Evolutionary conservation across 2,329 filamentous ascomycete genomes (phyloP).

Genomic region (Diplocarpon mali): DNA sequence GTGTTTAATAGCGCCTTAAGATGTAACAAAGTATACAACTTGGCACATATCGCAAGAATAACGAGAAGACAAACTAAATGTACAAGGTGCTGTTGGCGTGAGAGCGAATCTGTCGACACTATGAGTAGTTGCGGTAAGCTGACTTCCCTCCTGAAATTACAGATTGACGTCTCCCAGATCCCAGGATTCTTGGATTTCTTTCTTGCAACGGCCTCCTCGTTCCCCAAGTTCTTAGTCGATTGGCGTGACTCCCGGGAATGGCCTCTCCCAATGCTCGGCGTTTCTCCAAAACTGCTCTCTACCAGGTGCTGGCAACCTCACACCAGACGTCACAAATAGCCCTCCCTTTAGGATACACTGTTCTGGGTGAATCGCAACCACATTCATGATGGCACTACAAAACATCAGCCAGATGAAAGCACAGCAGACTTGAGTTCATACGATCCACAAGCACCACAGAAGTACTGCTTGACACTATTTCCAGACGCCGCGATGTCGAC

Average conservation of each 20-base stretch:
- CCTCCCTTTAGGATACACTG: conserved; percentile 7
- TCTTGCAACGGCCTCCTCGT: background rate
- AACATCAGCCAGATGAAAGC: background rate
- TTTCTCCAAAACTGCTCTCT: conserved; percentile 7
- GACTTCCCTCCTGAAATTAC: too few relatives aligned
- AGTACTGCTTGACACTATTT: conserved; percentile 6
- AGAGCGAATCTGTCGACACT: too few relatives aligned
- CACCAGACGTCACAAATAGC: conserved; percentile 6
- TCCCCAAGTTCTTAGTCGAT: conserved; percentile 1
- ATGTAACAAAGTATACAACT: too few relatives aligned
- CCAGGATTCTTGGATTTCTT: too few relatives aligned
- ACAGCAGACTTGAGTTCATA: background rate
- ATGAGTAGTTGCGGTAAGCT: too few relatives aligned
- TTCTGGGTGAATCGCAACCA: conserved; percentile 3
- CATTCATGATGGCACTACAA: conserved; percentile 7
- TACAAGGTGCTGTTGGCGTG: too few relatives aligned
- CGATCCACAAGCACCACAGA: conserved; percentile 12
- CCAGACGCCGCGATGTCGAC: conserved; percentile 5
- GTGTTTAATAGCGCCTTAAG: too few relatives aligned
- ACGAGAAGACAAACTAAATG: too few relatives aligned
- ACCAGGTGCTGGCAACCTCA: conserved; percentile 7
- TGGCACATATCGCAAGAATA: too few relatives aligned
- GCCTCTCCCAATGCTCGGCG: conserved; percentile 8
- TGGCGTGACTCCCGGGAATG: conserved; percentile 1
- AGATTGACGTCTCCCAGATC: too few relatives aligned